Conservation (phyloP, 2,329 filamentous ascomycete species). For the Remersonia thermophila region DNA sequence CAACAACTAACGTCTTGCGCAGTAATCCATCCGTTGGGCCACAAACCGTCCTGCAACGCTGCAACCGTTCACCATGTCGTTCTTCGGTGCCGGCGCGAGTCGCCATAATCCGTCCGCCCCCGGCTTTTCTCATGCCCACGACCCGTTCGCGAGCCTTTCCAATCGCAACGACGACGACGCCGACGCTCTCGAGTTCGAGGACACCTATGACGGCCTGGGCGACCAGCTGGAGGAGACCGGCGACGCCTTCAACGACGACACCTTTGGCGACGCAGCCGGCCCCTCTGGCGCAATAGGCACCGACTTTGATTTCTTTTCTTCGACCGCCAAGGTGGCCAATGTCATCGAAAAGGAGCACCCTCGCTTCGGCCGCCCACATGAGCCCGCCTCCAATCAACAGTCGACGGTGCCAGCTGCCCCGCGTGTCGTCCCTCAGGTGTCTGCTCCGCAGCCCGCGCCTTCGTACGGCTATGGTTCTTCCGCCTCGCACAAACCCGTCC, state of each 20-base stretch:
- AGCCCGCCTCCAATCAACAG: constrained; percentile 41
- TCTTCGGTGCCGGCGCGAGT: constrained; percentile 75
- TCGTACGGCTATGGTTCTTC: constrained; percentile 29
- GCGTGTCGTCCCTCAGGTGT: constrained; percentile 20
- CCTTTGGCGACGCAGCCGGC: constrained; percentile 51
- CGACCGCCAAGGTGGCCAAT: constrained; percentile 74
- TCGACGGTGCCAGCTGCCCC: constrained; percentile 16
- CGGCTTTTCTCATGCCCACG: constrained; percentile 70
- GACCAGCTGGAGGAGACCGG: constrained; percentile 83
- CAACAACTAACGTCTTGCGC: no score
- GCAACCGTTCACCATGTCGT: constrained; percentile 52
- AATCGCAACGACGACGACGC: constrained; percentile 45
- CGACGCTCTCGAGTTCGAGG: constrained; percentile 68
- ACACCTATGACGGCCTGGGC: constrained; percentile 91
- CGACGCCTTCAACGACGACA: constrained; percentile 94
- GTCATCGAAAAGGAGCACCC: constrained; percentile 86
- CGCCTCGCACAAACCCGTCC: constrained; percentile 43
- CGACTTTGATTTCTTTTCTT: constrained; percentile 95
- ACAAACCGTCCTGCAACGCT: no score
- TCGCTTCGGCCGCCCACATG: constrained; percentile 61
- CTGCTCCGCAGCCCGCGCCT: constrained; percentile 21
- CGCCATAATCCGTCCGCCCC: constrained; percentile 57
- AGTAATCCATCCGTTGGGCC: constrained; percentile 8
- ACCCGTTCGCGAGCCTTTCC: constrained; percentile 79
- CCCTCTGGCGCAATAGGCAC: constrained; percentile 58